Conservation (phyloP, 2,329 filamentous ascomycete genomes). For the Fusarium foetens region DNA sequence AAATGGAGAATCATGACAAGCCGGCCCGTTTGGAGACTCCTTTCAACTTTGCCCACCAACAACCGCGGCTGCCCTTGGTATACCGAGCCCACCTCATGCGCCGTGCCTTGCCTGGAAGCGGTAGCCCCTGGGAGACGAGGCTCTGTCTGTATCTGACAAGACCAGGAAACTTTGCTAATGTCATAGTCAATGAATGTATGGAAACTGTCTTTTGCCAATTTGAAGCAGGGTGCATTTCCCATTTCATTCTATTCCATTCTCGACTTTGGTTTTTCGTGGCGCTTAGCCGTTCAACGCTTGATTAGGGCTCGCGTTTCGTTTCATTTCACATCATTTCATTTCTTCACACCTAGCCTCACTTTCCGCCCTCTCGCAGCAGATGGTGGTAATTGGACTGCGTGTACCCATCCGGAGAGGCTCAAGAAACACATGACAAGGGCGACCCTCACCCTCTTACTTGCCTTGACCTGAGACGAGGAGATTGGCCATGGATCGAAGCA, state of each 20-base stretch:
- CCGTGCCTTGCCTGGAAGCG: conserved; percentile 3
- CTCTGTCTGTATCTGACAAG: background rate
- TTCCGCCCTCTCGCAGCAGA: conserved; percentile 3
- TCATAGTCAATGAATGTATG: conserved; percentile 1
- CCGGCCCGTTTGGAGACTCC: conserved; percentile 32
- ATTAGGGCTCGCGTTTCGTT: conserved; percentile 18
- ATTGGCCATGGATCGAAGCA: conserved; percentile 40
- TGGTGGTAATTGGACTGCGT: conserved; percentile 19
- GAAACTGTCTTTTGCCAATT: conserved; percentile 26
- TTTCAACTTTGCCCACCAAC: conserved; percentile 17
- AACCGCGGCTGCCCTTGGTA: conserved; percentile 39
- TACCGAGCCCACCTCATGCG: conserved; percentile 30
- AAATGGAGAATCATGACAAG: conserved; percentile 29
- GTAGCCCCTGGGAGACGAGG: conserved; percentile 7
- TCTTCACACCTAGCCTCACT: conserved; percentile 14
- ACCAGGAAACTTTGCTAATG: conserved; percentile 11
- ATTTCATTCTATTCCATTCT: conserved; percentile 22
- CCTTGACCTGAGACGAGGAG: conserved; percentile 38
- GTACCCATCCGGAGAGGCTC: conserved; percentile 9
- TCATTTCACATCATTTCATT: conserved; percentile 2
- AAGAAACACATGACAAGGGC: conserved; percentile 21
- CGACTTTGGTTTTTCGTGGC: conserved; percentile 6
- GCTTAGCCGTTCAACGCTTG: conserved; percentile 1
- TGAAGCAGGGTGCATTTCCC: conserved; percentile 25
- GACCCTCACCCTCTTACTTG: conserved; percentile 32